Evolutionary conservation across 2,329 filamentous ascomycete genomes (phyloP).

Genomic region (Neobulgaria alba): DNA sequence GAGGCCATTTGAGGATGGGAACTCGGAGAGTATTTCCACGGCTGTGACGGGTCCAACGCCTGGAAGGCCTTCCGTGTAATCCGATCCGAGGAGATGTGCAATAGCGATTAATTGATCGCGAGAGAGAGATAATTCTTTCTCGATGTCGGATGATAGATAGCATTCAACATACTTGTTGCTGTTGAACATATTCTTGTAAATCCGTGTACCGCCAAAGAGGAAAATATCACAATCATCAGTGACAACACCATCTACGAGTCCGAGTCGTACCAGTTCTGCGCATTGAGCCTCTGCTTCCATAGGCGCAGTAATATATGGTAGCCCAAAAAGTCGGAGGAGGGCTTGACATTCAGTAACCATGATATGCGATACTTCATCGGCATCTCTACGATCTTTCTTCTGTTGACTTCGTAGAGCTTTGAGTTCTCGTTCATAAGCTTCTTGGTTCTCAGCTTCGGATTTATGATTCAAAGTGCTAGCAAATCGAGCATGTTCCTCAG

Average conservation of each 20-base stretch:
- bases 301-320: conserved; percentile 93
- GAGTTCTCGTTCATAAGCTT: conserved; percentile 80
- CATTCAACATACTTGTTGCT: conserved; percentile 97
- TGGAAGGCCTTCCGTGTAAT: conserved; percentile 88
- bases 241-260: conserved; percentile 92
- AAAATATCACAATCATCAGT: conserved; percentile 97
- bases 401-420: conserved; percentile 85
- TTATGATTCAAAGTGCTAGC: conserved; percentile 78
- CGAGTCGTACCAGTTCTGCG: conserved; percentile 76
- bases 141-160: conserved; percentile 75
- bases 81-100: conserved; percentile 83
- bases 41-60: conserved; percentile 92
- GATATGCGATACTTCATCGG: conserved; percentile 90
- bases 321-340: conserved; percentile 78
- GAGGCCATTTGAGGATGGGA: conserved; percentile 51
- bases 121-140: conserved; percentile 80
- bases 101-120: conserved; percentile 82
- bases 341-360: conserved; percentile 96
- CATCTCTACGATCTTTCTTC: conserved; percentile 90
- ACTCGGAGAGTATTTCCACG: conserved; percentile 88
- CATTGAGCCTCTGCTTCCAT: conserved; percentile 99
- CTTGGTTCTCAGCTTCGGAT: conserved; percentile 57
- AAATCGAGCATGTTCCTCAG: conserved; percentile 89
- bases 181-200: conserved; percentile 99
- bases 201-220: conserved; percentile 86